Evolutionary conservation across 176 grass and related monocot species (phyloP), one percentile per base, ranked within the genome.

Genomic region (Metroxylon sagu): DNA sequence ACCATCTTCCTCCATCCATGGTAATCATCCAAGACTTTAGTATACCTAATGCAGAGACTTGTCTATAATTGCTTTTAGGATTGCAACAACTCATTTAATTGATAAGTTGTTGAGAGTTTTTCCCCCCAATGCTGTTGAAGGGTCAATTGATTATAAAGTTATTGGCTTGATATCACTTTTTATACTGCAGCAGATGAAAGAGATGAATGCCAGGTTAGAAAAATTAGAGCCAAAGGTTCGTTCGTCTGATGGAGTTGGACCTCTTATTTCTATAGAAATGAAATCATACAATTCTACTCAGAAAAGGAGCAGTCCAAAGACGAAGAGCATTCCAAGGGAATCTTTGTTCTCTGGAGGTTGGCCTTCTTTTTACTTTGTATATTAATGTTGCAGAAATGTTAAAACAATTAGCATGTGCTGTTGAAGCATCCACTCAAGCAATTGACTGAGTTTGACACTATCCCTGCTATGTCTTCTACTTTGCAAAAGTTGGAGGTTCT

Each of bases 181-280:
- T 60, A 85, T 23, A 58, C 27, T 69, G 71, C 83, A 96, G 71
- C 83, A 96, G 92, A 74, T 90, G 66, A 96, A 90, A 75, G 92
- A 96, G 74, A 96, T 96, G 79, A 90, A 82, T 96, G 72, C 85
- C 73, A 95, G 73, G 63, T 61, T 52, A 25, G 84, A 96, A 56
- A 88, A 58, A 71, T 84, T 96, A 77, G 87, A 90, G 60, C 87
- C 92, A 69, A 96, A 87, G 52, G 53, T 68, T 75, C 78, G 62
- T 48, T 75, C 78, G 67, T 71, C 87, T 71, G 80, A 96, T 69
- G 69, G 63, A 19, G 50, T 54, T 52, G 57, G 57, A 27, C 52
- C 71, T 62, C 68, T 78, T 67, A 76, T 69, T 19, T 67, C 59
- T 71, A 48, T 35, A 21, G 87, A 85, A 69, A 71, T 76, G 39